Percentiles rank a stretch among this genome's conserved stretches.
Conservation (phyloP, 1,284 basidiomycete species). For the Ganoderma lingzhi region DNA sequence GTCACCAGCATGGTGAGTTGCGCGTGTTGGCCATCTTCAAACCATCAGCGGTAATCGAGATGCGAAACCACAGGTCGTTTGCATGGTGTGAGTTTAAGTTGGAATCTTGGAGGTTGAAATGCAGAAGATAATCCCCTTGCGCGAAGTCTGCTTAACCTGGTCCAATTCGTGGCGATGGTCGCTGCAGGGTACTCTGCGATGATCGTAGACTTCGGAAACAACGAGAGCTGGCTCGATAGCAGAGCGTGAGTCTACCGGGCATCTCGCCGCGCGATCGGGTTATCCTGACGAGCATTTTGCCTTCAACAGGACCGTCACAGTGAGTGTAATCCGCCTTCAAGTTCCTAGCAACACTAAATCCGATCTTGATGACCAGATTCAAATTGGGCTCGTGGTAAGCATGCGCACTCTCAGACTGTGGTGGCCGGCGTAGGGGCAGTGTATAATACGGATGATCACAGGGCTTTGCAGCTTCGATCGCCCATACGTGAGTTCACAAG, state of each 20-base stretch:
- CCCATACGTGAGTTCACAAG: conserved; percentile 19
- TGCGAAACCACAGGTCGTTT: conserved; percentile 11
- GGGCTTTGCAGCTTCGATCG: conserved; percentile 20
- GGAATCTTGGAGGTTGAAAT: neutral
- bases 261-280: neutral
- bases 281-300: neutral
- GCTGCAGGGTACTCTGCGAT: conserved; percentile 21
- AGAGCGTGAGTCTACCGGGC: conserved; percentile 14
- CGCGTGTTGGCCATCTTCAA: neutral
- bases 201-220: conserved; percentile 17
- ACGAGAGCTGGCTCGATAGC: conserved; percentile 13
- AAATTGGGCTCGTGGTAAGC: conserved; percentile 22
- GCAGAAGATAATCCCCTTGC: neutral
- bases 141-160: conserved; percentile 18
- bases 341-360: neutral
- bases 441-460: neutral
- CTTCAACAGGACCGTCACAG: conserved; percentile 23
- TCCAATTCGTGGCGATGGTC: conserved; percentile 23
- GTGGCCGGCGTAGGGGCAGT: neutral
- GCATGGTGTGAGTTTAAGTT: conserved; percentile 20
- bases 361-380: conserved; percentile 10
- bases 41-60: neutral
- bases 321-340: neutral
- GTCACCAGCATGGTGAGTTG: conserved; percentile 15
- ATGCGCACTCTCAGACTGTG: neutral